These are phyloP conservation scores for Syzygium aqueum DNA, from an alignment of 345 rosid genomes.

Conservation along the genomic window DNA sequence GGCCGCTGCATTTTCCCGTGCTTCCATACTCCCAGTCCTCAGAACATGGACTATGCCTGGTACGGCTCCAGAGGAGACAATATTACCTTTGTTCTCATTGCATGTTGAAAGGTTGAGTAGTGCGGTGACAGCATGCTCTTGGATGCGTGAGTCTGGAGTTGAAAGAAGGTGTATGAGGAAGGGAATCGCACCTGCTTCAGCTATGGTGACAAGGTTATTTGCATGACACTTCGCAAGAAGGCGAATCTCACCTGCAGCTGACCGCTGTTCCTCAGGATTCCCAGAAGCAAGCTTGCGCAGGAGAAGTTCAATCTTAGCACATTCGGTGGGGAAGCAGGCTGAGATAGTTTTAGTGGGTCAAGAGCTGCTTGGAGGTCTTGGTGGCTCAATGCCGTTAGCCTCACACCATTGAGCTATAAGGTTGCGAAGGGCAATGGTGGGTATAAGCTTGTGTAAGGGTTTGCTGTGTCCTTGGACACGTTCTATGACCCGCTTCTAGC, in stretches of 20 bases:
- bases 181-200: conserved; percentile 98
- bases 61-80: conserved; percentile 78
- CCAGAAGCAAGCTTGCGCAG: conserved; percentile 70
- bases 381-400: conserved; percentile 76
- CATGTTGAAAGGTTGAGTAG: conserved; percentile 92
- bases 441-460: conserved; percentile 55
- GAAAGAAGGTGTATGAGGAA: conserved; percentile 65
- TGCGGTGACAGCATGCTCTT: conserved; percentile 95
- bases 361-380: conserved; percentile 64
- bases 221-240: conserved; percentile 89
- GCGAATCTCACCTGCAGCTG: conserved; percentile 90
- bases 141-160: conserved; percentile 69
- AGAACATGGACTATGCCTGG: conserved; percentile 92
- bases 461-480: conserved; percentile 97
- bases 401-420: conserved; percentile 97
- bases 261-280: conserved; percentile 65
- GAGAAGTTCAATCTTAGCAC: conserved; percentile 55
- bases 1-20: conserved; percentile 98
- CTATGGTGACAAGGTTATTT: conserved; percentile 87
- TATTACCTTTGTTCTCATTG: conserved; percentile 86
- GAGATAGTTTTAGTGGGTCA: conserved; percentile 54
- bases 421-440: conserved; percentile 84
- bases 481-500: conserved; percentile 77
- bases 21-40: conserved; percentile 96
- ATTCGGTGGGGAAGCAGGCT: conserved; percentile 60